Evolutionary conservation across 768 basidiomycete genomes (phyloP).

Genomic region (Lactarius hengduanensis): DNA sequence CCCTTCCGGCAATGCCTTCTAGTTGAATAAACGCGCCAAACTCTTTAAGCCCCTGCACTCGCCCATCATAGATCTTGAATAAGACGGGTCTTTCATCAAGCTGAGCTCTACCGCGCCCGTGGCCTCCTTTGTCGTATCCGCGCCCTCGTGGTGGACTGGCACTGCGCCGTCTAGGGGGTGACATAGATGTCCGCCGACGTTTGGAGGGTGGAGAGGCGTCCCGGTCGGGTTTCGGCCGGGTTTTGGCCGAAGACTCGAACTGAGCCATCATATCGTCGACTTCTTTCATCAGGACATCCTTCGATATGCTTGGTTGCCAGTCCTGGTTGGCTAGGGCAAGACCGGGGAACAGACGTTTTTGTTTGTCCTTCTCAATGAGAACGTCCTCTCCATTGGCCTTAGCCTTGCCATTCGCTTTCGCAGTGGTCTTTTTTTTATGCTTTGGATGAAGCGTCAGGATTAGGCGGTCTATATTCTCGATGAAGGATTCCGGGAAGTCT

Average conservation of each 20-base stretch:
- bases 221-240: slow-evolving; percentile 41
- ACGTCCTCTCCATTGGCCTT: slow-evolving; percentile 37
- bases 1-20: slow-evolving; percentile 82
- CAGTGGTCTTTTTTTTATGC: slow-evolving; percentile 73
- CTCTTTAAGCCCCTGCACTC: slow-evolving; percentile 82
- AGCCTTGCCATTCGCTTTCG: slow-evolving; percentile 40
- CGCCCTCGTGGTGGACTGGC: slow-evolving; percentile 61
- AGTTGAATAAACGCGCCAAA: slow-evolving; percentile 94
- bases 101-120: slow-evolving; percentile 41
- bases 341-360: slow-evolving; percentile 87
- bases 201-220: slow-evolving; percentile 47
- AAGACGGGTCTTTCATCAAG: slow-evolving; percentile 83
- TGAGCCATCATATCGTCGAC: slow-evolving; percentile 87
- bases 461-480: slow-evolving; percentile 92
- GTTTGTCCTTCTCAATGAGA: slow-evolving; percentile 66
- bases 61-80: slow-evolving; percentile 94
- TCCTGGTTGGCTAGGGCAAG: slow-evolving; percentile 79
- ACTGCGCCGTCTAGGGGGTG: slow-evolving; percentile 48
- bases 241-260: slow-evolving; percentile 67
- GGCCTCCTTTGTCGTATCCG: slow-evolving; percentile 44
- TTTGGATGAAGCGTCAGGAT: slow-evolving; percentile 95
- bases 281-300: slow-evolving; percentile 85
- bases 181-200: slow-evolving; percentile 55
- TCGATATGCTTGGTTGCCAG: slow-evolving; percentile 53
- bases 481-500: slow-evolving; percentile 84